Conservation (phyloP, 352 stramenopile species). For the Halophytophthora polymorphica region DNA sequence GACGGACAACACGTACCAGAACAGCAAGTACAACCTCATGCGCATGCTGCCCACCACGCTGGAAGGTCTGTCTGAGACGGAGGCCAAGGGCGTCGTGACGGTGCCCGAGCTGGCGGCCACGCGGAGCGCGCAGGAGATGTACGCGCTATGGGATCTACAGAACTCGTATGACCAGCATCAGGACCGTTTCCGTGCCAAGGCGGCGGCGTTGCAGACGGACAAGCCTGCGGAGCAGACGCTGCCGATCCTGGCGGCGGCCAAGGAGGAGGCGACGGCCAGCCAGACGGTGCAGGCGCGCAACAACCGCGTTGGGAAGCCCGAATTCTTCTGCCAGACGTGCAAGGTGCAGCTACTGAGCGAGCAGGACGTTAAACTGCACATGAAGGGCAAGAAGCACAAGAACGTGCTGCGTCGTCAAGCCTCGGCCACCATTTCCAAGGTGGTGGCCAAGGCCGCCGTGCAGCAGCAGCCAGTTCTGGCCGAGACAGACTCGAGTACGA, state of each 20-base stretch:
- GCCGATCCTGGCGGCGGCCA: conserved; percentile 29
- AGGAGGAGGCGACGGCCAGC: conserved; percentile 11
- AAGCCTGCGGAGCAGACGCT: conserved; percentile 17
- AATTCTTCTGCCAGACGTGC: conserved; percentile 71
- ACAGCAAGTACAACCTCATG: conserved; percentile 90
- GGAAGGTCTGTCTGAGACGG: conserved; percentile 33
- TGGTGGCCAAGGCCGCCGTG: conserved; percentile 27
- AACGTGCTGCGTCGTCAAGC: conserved; percentile 56
- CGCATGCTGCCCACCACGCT: conserved; percentile 76
- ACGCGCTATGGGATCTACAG: conserved; percentile 60
- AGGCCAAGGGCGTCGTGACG: conserved; percentile 29
- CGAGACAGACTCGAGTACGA: background rate
- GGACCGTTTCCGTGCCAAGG: conserved; percentile 42
- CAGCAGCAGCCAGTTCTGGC: conserved; percentile 4
- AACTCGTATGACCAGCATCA: conserved; percentile 60
- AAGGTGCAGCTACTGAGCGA: conserved; percentile 71
- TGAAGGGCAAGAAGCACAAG: conserved; percentile 84
- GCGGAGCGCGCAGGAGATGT: conserved; percentile 71
- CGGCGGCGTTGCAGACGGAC: conserved; percentile 23
- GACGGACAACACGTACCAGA: conserved; percentile 87
- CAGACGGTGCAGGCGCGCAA: conserved; percentile 17
- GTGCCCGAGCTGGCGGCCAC: conserved; percentile 58
- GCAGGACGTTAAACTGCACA: conserved; percentile 69
- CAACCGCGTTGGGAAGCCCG: conserved; percentile 22
- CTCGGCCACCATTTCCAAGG: conserved; percentile 51